phyloP scores from a whole-genome alignment of 805 yeast species.

The Metschnikowia bowlesiae region DNA sequence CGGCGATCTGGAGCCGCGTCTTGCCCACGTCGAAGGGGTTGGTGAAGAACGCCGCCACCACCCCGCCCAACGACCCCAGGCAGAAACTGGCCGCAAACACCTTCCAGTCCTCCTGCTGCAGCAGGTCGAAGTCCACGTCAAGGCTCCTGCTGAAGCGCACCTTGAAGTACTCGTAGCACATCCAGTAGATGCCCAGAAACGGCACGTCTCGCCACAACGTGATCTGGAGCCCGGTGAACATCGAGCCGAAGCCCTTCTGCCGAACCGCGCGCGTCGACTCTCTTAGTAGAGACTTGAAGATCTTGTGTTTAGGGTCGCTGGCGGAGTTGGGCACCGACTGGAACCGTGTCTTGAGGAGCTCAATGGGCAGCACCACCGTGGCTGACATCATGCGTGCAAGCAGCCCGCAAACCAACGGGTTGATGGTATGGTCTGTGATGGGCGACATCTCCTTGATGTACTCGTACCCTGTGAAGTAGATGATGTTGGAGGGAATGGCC shows the following conservation, averaged over 20 bases:
- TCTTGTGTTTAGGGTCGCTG: conserved; percentile 18
- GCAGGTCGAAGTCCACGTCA: conserved; percentile 21
- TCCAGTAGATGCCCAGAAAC: conserved; percentile 93
- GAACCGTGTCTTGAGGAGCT: conserved; percentile 78
- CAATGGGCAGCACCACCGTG: conserved; percentile 80
- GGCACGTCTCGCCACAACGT: conserved; percentile 98
- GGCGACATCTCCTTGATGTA: conserved; percentile 69
- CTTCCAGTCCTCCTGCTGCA: conserved; percentile 29
- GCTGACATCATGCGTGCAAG: conserved; percentile 81
- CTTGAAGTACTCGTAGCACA: conserved; percentile 60
- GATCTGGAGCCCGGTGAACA: conserved; percentile 81
- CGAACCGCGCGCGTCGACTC: conserved; percentile 52
- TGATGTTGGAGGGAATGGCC: conserved; percentile 91
- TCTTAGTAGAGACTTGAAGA: conserved; percentile 44
- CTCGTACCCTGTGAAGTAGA: conserved; percentile 93
- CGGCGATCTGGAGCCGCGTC: conserved; percentile 75
- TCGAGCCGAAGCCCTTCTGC: conserved; percentile 52
- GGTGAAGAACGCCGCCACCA: conserved; percentile 79
- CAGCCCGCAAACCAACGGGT: conserved; percentile 83
- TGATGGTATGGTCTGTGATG: conserved; percentile 43
- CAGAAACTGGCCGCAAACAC: conserved; percentile 63
- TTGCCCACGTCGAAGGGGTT: conserved; percentile 98
- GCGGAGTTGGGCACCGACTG: conserved; percentile 71
- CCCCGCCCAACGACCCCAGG: conserved; percentile 81
- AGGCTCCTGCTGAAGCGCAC: conserved; percentile 18